These are phyloP conservation scores for Marasmius oreades DNA, from an alignment of 1,284 basidiomycete genomes.

Conservation along the genomic window DNA sequence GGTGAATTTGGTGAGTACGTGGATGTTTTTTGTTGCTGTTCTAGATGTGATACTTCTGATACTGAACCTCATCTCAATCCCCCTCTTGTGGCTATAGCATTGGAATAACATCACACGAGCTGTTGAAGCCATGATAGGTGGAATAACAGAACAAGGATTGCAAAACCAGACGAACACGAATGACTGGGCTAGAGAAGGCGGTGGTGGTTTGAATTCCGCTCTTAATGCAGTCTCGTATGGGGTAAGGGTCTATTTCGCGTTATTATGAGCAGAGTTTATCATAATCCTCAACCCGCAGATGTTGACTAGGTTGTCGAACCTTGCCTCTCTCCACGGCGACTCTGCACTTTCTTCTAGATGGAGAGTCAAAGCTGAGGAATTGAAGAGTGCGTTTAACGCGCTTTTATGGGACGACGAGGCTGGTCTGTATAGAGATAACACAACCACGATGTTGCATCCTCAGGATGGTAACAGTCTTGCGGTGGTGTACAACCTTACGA, in stretches of 20 bases:
- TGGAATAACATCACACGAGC: conserved; percentile 54
- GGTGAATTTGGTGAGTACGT: conserved; percentile 30
- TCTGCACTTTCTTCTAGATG: conserved; percentile 30
- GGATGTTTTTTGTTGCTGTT: too few species aligned
- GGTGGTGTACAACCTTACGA: conserved; percentile 47
- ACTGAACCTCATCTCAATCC: too few species aligned
- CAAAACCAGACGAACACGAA: conserved; percentile 41
- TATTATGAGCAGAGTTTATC: neutral
- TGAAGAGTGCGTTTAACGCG: conserved; percentile 41
- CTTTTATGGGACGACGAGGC: conserved; percentile 39
- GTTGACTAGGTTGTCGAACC: conserved; percentile 42
- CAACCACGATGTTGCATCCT: conserved; percentile 37
- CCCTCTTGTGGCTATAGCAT: neutral
- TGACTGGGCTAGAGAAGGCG: conserved; percentile 49
- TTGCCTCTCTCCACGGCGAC: conserved; percentile 40
- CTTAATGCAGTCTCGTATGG: conserved; percentile 46
- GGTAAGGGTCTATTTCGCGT: conserved; percentile 21
- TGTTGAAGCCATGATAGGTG: conserved; percentile 38
- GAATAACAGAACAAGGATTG: conserved; percentile 42
- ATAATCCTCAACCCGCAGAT: conserved; percentile 26
- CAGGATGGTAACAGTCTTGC: conserved; percentile 52
- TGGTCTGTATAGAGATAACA: conserved; percentile 48
- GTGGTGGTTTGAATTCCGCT: conserved; percentile 45
- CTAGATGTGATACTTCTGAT: too few species aligned
- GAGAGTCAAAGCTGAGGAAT: conserved; percentile 36